These are phyloP conservation scores for Coemansia sp. DNA, from an alignment of 192 early-diverging fungal species.

Conservation along the genomic window DNA sequence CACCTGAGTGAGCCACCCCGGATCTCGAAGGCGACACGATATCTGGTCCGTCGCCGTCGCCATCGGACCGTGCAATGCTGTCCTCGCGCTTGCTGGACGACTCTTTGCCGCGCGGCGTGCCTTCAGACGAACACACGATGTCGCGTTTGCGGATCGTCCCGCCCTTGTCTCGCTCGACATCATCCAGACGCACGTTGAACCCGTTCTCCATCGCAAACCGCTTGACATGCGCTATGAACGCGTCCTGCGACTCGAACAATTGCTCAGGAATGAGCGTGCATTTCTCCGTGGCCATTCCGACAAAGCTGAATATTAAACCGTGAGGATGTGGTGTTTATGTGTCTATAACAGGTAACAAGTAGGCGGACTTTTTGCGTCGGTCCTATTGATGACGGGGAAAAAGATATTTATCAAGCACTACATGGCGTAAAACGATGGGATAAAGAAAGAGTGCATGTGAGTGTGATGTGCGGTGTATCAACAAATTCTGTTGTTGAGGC, in stretches of 20 bases:
- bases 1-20: slow-evolving; percentile 40
- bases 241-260: slow-evolving; percentile 52
- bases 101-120: slow-evolving; percentile 52
- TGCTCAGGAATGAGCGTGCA: slow-evolving; percentile 56
- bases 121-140: slow-evolving; percentile 56
- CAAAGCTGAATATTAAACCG: not conserved
- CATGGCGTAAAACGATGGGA: not conserved
- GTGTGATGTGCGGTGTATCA: no score
- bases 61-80: slow-evolving; percentile 27
- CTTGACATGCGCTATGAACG: slow-evolving; percentile 54
- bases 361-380: not conserved
- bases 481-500: no score
- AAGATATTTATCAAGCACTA: not conserved
- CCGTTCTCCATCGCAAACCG: slow-evolving; percentile 51
- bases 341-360: not conserved
- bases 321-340: not conserved
- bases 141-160: slow-evolving; percentile 55
- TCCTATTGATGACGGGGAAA: not conserved
- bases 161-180: slow-evolving; percentile 57
- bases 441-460: no score
- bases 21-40: slow-evolving; percentile 5
- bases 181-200: slow-evolving; percentile 56
- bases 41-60: slow-evolving; percentile 7
- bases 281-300: slow-evolving; percentile 39
- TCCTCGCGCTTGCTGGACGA: slow-evolving; percentile 36